These are phyloP conservation scores for Quercus phellos DNA, from an alignment of 331 rosid species.

Conservation along the genomic window DNA sequence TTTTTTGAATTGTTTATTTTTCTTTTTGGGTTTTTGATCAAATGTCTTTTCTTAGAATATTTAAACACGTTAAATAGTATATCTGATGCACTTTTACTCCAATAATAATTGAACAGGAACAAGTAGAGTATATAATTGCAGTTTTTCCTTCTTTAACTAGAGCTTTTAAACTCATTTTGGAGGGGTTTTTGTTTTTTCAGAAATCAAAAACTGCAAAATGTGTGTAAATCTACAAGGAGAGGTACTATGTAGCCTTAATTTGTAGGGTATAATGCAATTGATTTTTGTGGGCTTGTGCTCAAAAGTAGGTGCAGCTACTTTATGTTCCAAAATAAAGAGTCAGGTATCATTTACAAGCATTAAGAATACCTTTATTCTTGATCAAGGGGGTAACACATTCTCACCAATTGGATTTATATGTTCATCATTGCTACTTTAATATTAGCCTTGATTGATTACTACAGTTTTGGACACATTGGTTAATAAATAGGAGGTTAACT, in stretches of 20 bases:
- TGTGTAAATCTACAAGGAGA: background rate
- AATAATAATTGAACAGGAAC: background rate
- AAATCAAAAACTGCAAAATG: background rate
- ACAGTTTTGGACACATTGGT: background rate
- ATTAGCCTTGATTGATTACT: background rate
- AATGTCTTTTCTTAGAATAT: background rate
- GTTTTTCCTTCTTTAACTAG: no score
- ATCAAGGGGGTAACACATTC: background rate
- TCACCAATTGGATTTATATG: background rate
- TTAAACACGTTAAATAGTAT: background rate
- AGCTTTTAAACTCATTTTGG: background rate
- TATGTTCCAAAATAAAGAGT: conserved; percentile 30
- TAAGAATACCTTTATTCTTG: conserved; percentile 28
- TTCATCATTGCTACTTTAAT: background rate
- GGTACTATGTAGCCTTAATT: background rate
- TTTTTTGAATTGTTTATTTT: conserved; percentile 3
- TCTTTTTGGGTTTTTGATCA: conserved; percentile 10
- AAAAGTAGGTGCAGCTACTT: conserved; percentile 53
- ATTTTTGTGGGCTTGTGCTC: conserved; percentile 17
- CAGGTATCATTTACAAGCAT: conserved; percentile 33
- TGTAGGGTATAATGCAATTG: conserved; percentile 10
- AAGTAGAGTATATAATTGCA: background rate
- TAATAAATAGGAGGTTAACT: no score
- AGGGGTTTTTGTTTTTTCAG: background rate
- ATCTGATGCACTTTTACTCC: background rate